Evolutionary conservation across 2,329 filamentous ascomycete genomes (phyloP).

Genomic region (Lachnellula cervina): DNA sequence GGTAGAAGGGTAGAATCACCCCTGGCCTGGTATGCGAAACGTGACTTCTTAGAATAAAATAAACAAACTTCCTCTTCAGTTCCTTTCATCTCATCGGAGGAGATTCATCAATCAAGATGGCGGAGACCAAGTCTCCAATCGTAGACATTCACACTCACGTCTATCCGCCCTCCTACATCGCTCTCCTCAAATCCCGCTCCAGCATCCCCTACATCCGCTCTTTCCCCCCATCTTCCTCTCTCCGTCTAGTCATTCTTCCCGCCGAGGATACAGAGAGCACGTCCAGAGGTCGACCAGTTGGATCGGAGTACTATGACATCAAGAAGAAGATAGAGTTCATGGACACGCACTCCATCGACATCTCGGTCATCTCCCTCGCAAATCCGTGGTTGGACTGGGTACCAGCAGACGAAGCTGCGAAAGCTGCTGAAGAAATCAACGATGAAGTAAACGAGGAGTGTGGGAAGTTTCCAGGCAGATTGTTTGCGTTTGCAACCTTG

Average conservation of each 20-base stretch:
- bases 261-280: constrained; percentile 49
- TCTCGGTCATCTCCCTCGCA: constrained; percentile 81
- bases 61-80: neutral
- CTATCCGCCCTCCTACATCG: constrained; percentile 61
- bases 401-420: constrained; percentile 51
- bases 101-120: constrained; percentile 9
- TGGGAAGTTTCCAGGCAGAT: constrained; percentile 54
- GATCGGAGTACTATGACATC: constrained; percentile 77
- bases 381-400: constrained; percentile 95
- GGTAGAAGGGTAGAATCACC: neutral
- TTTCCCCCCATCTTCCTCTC: constrained; percentile 52
- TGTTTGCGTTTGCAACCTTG: constrained; percentile 80
- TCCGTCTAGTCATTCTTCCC: constrained; percentile 63
- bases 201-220: constrained; percentile 67
- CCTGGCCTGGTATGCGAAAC: neutral
- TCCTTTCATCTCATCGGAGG: neutral
- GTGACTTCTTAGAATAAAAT: neutral
- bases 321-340: constrained; percentile 80
- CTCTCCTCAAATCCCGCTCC: constrained; percentile 53
- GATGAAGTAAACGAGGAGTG: constrained; percentile 73
- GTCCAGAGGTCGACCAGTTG: constrained; percentile 74
- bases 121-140: constrained; percentile 36
- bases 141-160: constrained; percentile 68
- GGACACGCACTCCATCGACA: constrained; percentile 74
- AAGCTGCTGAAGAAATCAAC: constrained; percentile 66